Conservation (phyloP, 768 basidiomycete species). For the Russula vinacea region DNA sequence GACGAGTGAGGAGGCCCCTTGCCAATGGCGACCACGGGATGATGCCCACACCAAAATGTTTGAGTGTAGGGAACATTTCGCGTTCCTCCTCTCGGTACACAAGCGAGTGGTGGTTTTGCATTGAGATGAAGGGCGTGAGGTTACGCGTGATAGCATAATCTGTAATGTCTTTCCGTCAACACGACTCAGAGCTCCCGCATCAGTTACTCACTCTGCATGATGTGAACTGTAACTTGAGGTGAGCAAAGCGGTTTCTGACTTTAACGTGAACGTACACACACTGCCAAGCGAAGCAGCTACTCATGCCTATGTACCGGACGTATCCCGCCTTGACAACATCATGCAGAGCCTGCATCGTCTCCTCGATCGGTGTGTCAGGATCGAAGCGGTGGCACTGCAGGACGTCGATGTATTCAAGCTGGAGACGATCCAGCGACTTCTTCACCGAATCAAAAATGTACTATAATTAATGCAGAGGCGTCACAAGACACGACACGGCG, state of each 20-base stretch:
- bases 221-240: constrained; percentile 11
- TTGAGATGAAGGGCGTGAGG: constrained; percentile 26
- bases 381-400: constrained; percentile 52
- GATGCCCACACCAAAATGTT: constrained; percentile 28
- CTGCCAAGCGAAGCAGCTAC: constrained; percentile 36
- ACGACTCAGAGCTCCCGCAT: constrained; percentile 13
- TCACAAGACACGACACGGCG: background rate
- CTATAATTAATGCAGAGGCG: constrained; percentile 36
- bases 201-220: constrained; percentile 24
- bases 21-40: constrained; percentile 29
- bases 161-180: constrained; percentile 22
- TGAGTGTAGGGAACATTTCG: constrained; percentile 38
- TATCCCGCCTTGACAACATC: constrained; percentile 42
- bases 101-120: constrained; percentile 35
- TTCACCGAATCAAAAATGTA: constrained; percentile 72
- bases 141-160: constrained; percentile 27
- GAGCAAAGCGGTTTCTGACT: constrained; percentile 18
- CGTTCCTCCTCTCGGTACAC: constrained; percentile 43
- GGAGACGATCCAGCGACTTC: constrained; percentile 58
- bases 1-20: constrained; percentile 26
- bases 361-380: constrained; percentile 36
- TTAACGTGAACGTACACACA: constrained; percentile 25
- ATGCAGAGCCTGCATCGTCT: constrained; percentile 40
- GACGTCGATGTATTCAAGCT: constrained; percentile 74
- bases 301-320: constrained; percentile 38